Conservation (phyloP, 176 grass and related monocot species). For the Themeda triandra region DNA sequence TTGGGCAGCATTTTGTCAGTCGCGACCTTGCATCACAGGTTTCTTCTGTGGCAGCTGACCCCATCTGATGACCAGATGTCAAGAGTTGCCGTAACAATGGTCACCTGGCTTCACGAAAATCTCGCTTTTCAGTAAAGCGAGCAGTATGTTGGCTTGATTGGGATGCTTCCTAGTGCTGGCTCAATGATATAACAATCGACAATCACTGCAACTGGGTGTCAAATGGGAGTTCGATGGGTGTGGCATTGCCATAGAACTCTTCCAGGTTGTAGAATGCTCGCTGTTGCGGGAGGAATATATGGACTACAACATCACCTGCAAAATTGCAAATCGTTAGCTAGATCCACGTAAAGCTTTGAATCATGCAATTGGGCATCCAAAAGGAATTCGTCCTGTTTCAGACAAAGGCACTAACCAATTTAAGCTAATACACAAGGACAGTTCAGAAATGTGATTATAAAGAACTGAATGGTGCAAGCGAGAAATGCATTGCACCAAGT, state of each 20-base stretch:
- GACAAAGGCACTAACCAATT: neutral
- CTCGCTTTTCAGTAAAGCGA: neutral
- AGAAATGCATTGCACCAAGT: neutral
- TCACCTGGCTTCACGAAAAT: neutral
- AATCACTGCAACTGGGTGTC: slow-evolving; percentile 52
- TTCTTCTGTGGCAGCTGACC: neutral
- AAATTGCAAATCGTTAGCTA: neutral
- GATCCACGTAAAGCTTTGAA: neutral
- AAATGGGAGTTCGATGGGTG: slow-evolving; percentile 79
- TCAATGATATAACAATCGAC: neutral
- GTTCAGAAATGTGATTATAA: neutral
- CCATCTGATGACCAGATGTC: neutral
- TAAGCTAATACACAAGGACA: neutral
- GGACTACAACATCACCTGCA: slow-evolving; percentile 96
- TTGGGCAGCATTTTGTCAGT: neutral
- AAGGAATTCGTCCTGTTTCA: neutral
- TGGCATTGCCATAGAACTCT: slow-evolving; percentile 92
- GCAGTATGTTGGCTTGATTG: neutral
- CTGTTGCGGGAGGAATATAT: slow-evolving; percentile 91
- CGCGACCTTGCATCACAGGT: neutral
- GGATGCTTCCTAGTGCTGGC: neutral
- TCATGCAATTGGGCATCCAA: neutral
- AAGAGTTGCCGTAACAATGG: neutral
- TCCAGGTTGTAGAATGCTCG: slow-evolving; percentile 92
- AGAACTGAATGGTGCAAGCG: neutral